Base-by-base conservation (phyloP, 768 basidiomycete species). In the Rhodotorula paludigena region DNA sequence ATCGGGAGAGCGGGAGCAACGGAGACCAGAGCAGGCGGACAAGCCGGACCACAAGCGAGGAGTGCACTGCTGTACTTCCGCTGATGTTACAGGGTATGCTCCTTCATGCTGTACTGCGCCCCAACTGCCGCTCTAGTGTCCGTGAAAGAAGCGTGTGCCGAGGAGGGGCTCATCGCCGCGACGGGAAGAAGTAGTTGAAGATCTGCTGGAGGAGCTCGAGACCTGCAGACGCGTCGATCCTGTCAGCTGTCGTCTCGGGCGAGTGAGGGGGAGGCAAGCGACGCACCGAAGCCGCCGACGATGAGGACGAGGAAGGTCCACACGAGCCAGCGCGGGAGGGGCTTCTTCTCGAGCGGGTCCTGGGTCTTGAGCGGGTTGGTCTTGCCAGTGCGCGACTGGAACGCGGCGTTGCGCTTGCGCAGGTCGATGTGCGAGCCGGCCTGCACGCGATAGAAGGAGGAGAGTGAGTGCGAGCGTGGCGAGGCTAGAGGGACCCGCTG, bases 371-470 rank as follows among this genome's bases (percentile, higher is more conserved):
- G 57, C 38, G 35, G 48, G 62, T 64, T 63, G 52, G 49, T 30
- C 62, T 68, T 68, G 49, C 67, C 67, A 18, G 59, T 53, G 32
- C 59, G 63, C 6, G 53, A 41, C n/a, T 59, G 53, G 41, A 68
- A 68, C 47, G 67, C 67, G 38, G 59, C 51, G 51, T 68, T 68
- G 32, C 67, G 67, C 32, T 63, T 63, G 32, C 67, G 57, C 38
- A 68, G 47, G 33, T 68, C 67, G 28, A 63, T 68, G 62, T 68
- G 67, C 25, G 57, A 56, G 15, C 67, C 67, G 57, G 67, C 67
- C 67, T 68, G 52, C 25, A n/a, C 3, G 51, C n/a, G n/a, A n/a
- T n/a, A 12, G 1, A 12, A 7, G 33, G n/a, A 39, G 16, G 38
- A 16, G 52, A 38, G 60, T 23, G 8, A 53, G 21, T 35, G 25